Percentiles rank a stretch among this genome's conserved stretches.
These are phyloP conservation scores for Phytophthora lateralis DNA, from an alignment of 352 stramenopile genomes.

Conservation along the genomic window DNA sequence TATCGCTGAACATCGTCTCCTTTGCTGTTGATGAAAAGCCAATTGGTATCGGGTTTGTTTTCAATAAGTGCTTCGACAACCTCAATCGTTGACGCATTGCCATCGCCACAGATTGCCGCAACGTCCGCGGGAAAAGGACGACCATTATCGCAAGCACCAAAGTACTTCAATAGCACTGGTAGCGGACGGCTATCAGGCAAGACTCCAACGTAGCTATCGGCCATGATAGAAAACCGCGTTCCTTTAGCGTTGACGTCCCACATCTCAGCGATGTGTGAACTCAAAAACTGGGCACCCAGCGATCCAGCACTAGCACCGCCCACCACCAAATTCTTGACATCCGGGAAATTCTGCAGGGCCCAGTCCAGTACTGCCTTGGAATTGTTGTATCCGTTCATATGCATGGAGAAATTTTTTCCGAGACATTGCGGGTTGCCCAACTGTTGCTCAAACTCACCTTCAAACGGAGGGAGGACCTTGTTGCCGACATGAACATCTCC, in stretches of 20 bases:
- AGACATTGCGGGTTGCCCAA: constrained; percentile 41
- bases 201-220: constrained; percentile 58
- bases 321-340: constrained; percentile 51
- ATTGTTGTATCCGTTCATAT: constrained; percentile 66
- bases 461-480: constrained; percentile 12
- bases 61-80: constrained; percentile 47
- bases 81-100: constrained; percentile 37
- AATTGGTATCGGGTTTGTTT: constrained; percentile 41
- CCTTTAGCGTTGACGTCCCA: constrained; percentile 48
- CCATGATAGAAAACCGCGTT: constrained; percentile 44
- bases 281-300: constrained; percentile 47
- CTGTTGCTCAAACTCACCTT: constrained; percentile 33
- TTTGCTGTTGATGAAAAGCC: constrained; percentile 68
- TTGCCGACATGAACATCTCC: constrained; percentile 63
- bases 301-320: constrained; percentile 55
- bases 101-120: constrained; percentile 39
- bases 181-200: constrained; percentile 34
- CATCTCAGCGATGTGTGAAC: constrained; percentile 41
- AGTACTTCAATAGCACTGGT: constrained; percentile 43
- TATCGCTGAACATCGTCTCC: constrained; percentile 54
- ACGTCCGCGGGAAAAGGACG: constrained; percentile 37
- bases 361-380: constrained; percentile 54
- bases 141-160: constrained; percentile 27
- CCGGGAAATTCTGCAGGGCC: constrained; percentile 56
- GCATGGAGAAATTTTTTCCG: constrained; percentile 34